phyloP scores from a whole-genome alignment of 371 early-diverging fungal genomes.

The Lichtheimia ornata region DNA sequence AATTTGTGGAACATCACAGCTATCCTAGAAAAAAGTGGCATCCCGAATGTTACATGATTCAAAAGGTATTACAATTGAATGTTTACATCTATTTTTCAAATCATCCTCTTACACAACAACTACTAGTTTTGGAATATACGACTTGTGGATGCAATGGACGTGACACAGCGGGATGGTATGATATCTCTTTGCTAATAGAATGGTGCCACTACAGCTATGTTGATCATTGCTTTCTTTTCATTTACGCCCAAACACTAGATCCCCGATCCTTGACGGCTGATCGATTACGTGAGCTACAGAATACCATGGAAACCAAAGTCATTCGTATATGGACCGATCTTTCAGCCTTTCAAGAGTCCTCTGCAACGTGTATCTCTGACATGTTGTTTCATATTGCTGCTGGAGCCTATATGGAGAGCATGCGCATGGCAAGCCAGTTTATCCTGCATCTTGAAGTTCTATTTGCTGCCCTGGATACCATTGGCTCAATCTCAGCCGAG shows the following conservation, averaged over 20 bases:
- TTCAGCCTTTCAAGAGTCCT: conserved; percentile 93
- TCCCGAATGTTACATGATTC: conserved; percentile 98
- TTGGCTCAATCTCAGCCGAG: conserved; percentile 29
- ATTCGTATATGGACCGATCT: conserved; percentile 89
- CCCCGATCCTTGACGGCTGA: neutral
- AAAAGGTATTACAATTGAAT: conserved; percentile 23
- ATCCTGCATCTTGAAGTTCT: conserved; percentile 89
- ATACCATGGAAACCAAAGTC: conserved; percentile 71
- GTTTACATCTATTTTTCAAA: neutral
- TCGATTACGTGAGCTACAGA: conserved; percentile 48
- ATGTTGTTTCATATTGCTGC: conserved; percentile 94
- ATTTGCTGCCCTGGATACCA: conserved; percentile 80
- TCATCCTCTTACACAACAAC: neutral
- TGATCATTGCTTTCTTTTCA: no score
- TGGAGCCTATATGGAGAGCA: conserved; percentile 78
- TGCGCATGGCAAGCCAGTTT: conserved; percentile 86
- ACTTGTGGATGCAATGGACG: no score
- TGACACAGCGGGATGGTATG: no score
- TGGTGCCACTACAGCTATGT: no score
- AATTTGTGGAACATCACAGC: conserved; percentile 85
- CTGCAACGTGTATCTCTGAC: conserved; percentile 94
- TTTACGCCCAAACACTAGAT: no score
- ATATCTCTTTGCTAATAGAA: no score
- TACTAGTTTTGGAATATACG: conserved; percentile 78
- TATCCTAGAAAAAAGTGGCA: conserved; percentile 89